Evolutionary conservation across 2,329 filamentous ascomycete genomes (phyloP).

Genomic region (Exophiala phaeomuriformis): DNA sequence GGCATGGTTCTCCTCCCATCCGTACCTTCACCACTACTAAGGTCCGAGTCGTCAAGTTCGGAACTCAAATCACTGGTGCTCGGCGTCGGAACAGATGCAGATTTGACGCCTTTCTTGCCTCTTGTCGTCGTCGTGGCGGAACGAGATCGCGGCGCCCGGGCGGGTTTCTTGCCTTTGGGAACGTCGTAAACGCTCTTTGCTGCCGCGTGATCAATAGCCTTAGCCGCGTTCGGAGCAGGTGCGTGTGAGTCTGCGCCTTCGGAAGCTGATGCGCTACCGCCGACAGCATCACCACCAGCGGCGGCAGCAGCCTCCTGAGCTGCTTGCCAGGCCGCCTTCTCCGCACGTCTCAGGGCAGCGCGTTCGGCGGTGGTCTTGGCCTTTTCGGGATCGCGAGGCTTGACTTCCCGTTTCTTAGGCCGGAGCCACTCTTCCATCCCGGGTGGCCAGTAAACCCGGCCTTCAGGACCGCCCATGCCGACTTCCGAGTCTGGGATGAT

Average conservation of each 20-base stretch:
- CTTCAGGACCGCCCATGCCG: conserved; percentile 76
- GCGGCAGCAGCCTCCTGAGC: conserved; percentile 17
- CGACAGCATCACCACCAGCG: conserved; percentile 1
- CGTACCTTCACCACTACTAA: conserved; percentile 29
- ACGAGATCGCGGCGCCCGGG: conserved; percentile 20
- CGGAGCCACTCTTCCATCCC: conserved; percentile 86
- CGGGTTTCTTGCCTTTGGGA: conserved; percentile 31
- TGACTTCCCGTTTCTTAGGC: conserved; percentile 65
- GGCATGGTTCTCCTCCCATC: conserved; percentile 28
- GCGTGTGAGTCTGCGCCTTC: neutral
- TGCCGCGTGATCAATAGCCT: conserved; percentile 1
- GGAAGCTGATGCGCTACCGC: neutral
- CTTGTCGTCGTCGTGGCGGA: neutral
- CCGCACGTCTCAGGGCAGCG: conserved; percentile 24
- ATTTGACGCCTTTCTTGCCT: neutral
- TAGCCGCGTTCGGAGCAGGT: neutral
- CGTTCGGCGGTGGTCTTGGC: conserved; percentile 34
- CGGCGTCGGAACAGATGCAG: conserved; percentile 37
- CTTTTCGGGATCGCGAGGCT: conserved; percentile 37
- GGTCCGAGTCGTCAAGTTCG: conserved; percentile 25
- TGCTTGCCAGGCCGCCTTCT: conserved; percentile 27
- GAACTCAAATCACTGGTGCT: conserved; percentile 22
- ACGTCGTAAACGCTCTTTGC: conserved; percentile 9
- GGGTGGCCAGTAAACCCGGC: conserved; percentile 81
- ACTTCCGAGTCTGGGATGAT: conserved; percentile 61